Conservation (phyloP, 768 basidiomycete genomes). For the Hericium coralloides region DNA sequence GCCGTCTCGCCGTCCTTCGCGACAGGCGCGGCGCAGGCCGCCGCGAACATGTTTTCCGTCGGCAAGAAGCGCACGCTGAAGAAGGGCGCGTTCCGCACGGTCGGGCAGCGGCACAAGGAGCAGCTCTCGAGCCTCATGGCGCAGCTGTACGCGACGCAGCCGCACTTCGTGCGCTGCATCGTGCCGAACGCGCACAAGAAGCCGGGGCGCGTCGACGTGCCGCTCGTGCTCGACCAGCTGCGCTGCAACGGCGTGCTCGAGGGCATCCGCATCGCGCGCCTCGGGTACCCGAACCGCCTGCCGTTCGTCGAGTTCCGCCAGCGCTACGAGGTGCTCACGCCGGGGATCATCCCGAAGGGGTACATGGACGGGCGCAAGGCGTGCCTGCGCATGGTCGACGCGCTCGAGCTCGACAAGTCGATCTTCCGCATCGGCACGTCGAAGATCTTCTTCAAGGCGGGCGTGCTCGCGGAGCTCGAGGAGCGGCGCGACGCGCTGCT, state of each 20-base stretch:
- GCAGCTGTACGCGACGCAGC: slow-evolving; percentile 89
- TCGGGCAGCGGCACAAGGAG: slow-evolving; percentile 92
- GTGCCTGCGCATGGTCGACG: slow-evolving; percentile 82
- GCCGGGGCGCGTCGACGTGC: slow-evolving; percentile 85
- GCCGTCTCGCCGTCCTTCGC: slow-evolving; percentile 20
- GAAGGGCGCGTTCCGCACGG: slow-evolving; percentile 95
- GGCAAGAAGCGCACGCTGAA: slow-evolving; percentile 72
- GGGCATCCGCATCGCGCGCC: slow-evolving; percentile 94
- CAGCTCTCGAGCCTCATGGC: slow-evolving; percentile 87
- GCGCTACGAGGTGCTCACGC: slow-evolving; percentile 92
- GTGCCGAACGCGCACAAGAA: slow-evolving; percentile 91
- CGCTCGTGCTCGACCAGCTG: slow-evolving; percentile 91
- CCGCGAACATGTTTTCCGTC: slow-evolving; percentile 34
- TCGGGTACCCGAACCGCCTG: slow-evolving; percentile 94
- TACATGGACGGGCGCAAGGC: slow-evolving; percentile 99
- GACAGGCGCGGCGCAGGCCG: slow-evolving; percentile 20
- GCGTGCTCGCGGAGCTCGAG: slow-evolving; percentile 92
- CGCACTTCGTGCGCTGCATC: slow-evolving; percentile 97
- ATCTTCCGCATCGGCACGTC: slow-evolving; percentile 90
- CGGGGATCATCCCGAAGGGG: slow-evolving; percentile 85
- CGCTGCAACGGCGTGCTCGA: slow-evolving; percentile 98
- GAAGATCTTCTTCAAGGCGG: slow-evolving; percentile 99
- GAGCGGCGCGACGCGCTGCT: slow-evolving; percentile 84
- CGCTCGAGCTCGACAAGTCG: slow-evolving; percentile 78
- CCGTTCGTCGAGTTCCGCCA: slow-evolving; percentile 97